Evolutionary conservation across 352 stramenopile species (phyloP), one percentile per base, ranked within the genome.

Genomic region (Globisporangium viniferum): DNA sequence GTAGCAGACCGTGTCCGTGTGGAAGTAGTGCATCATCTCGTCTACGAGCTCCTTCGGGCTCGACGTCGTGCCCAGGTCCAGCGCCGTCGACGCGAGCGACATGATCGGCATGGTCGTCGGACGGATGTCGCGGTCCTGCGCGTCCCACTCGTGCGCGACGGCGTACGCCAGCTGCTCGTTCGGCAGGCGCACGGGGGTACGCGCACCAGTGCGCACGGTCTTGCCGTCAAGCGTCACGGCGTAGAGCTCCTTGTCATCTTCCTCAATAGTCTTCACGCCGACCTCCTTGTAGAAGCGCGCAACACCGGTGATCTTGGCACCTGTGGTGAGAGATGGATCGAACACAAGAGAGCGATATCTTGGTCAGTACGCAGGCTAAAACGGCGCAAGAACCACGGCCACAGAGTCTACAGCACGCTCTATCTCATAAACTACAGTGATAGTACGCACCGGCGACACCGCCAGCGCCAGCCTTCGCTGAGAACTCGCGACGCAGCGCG

Each of bases 1-100:
- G 70, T 93, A 95, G 80, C 88, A 95, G n/a, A 95, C 76, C n/a
- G 88, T 96, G 76, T 96, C 89, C 54, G 87, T 93, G 70, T 93
- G 77, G 63, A 96, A 68, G 72, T 94, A 96, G 70, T 94, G 87
- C 75, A 94, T 75, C 73, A 96, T 92, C 73, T 96, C 87, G 57
- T 86, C 69, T 36, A 95, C 73, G 31, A 89, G 68, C 63, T 94
- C 83, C 51, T 73, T 27, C 33, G 67, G 76, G 72, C 79, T 91
- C 36, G 79, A 89, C 4, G 70, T 90, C 61, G 74, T 76, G 56
- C 70, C 70, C 54, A 94, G 67, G 65, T 96, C 89, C 55, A 96
- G 70, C 57, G 84, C 81, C 27, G 89, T 96, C 24, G 87, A 92
- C 44, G 83, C 87, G 51, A 96, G 79, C 67, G 89, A 88, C 89